Evolutionary conservation across 495 filamentous ascomycete genomes (phyloP).

Genomic region (Pyrenopolyporus hunteri): DNA sequence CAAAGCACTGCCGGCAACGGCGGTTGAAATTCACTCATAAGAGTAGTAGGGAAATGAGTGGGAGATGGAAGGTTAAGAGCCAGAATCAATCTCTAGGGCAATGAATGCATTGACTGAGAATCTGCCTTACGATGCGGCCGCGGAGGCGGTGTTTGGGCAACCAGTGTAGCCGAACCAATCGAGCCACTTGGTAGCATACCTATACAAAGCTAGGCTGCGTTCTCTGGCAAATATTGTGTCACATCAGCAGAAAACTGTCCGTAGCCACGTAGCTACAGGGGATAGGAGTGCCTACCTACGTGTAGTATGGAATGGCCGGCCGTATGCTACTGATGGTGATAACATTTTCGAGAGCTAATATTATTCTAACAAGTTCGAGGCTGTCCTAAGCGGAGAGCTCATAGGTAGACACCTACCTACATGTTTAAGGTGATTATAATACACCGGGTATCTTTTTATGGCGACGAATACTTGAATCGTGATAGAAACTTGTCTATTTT

Average conservation of each 20-base stretch:
- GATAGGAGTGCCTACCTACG: background rate
- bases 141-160: background rate
- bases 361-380: no score
- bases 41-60: background rate
- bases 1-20: background rate
- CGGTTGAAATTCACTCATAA: background rate
- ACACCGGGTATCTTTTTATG: no score
- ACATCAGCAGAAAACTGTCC: background rate
- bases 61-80: background rate
- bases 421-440: no score
- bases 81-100: background rate
- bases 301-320: no score
- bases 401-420: no score
- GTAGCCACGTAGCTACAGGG: background rate
- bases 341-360: no score
- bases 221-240: background rate
- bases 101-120: background rate
- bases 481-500: no score
- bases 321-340: no score
- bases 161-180: background rate
- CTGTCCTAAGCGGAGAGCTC: no score
- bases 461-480: no score
- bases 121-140: background rate
- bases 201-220: background rate
- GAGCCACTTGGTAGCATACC: background rate